Evolutionary conservation across 2,329 filamentous ascomycete genomes (phyloP).

Genomic region (Penicillium sp.): DNA sequence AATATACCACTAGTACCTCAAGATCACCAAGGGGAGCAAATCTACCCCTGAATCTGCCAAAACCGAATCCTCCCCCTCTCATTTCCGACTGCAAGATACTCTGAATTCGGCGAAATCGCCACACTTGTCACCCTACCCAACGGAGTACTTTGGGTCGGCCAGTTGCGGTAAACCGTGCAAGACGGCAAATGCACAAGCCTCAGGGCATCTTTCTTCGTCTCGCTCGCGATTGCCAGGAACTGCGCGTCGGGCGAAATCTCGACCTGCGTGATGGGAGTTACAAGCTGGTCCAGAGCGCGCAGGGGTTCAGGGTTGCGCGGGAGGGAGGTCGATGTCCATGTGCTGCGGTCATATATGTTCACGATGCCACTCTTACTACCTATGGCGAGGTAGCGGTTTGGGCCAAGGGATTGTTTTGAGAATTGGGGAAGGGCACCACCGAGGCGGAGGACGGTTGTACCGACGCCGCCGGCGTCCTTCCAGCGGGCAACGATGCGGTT

Average conservation of each 20-base stretch:
- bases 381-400: slow-evolving; percentile 86
- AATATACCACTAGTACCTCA: not conserved
- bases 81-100: slow-evolving; percentile 82
- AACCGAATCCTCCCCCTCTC: slow-evolving; percentile 85
- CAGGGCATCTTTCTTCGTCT: slow-evolving; percentile 86
- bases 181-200: slow-evolving; percentile 81
- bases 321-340: slow-evolving; percentile 59
- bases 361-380: slow-evolving; percentile 87
- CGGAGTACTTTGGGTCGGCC: slow-evolving; percentile 90
- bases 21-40: not conserved
- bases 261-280: slow-evolving; percentile 79
- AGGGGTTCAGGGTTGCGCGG: slow-evolving; percentile 73
- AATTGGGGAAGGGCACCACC: slow-evolving; percentile 57
- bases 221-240: slow-evolving; percentile 82
- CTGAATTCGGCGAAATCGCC: slow-evolving; percentile 68
- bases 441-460: slow-evolving; percentile 79
- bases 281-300: slow-evolving; percentile 80
- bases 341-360: slow-evolving; percentile 86
- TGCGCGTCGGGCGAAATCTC: slow-evolving; percentile 89
- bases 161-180: slow-evolving; percentile 94
- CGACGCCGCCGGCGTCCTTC: slow-evolving; percentile 88
- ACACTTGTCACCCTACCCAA: slow-evolving; percentile 80
- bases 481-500: slow-evolving; percentile 78
- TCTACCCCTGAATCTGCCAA: slow-evolving; percentile 81
- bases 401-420: slow-evolving; percentile 58